phyloP scores from a whole-genome alignment of 495 filamentous ascomycete genomes.

The Sabuloglossum arenarium region DNA sequence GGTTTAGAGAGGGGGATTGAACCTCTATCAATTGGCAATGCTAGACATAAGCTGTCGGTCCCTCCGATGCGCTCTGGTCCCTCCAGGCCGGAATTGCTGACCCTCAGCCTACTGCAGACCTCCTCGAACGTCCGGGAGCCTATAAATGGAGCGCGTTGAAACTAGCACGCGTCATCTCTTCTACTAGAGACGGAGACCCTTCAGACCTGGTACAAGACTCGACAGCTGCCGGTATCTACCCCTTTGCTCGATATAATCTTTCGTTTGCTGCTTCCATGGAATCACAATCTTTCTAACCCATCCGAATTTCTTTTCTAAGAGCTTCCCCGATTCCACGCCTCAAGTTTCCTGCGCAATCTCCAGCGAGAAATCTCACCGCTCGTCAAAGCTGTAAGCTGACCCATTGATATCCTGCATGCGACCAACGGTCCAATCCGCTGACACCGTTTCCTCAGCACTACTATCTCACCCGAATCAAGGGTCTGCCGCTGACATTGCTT shows the following conservation, averaged over 20 bases:
- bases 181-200: background rate
- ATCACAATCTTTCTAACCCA: background rate
- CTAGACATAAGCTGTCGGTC: conserved; percentile 42
- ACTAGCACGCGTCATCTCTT: conserved; percentile 11
- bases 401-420: background rate
- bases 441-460: conserved; percentile 31
- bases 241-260: background rate
- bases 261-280: background rate
- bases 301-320: background rate
- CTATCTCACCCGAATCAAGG: conserved; percentile 40
- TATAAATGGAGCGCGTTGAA: conserved; percentile 60
- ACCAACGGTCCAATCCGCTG: background rate
- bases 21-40: conserved; percentile 60
- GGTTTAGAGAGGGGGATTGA: conserved; percentile 42
- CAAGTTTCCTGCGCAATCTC: conserved; percentile 52
- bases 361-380: conserved; percentile 49
- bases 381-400: conserved; percentile 32
- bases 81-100: background rate
- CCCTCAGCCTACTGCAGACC: background rate
- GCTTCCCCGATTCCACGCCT: conserved; percentile 54
- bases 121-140: conserved; percentile 15
- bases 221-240: conserved; percentile 5
- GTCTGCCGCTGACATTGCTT: conserved; percentile 44
- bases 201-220: conserved; percentile 11
- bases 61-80: background rate